phyloP scores from a whole-genome alignment of 345 rosid genomes.

The Abelmoschus esculentus region DNA sequence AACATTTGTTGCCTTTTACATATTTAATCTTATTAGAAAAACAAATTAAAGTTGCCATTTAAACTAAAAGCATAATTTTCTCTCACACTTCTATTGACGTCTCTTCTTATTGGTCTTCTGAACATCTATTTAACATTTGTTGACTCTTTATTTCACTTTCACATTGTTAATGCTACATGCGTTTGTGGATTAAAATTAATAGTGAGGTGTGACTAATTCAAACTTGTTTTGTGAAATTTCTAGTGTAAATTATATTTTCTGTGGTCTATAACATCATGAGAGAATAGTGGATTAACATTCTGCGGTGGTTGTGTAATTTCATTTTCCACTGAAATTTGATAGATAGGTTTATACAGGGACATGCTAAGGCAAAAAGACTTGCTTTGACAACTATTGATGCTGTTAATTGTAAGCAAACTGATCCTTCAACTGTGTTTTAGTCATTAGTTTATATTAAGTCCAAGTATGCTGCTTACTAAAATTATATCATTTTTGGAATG shows the following conservation, averaged over 20 bases:
- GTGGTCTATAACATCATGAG: background rate
- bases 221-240: background rate
- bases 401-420: slow-evolving; percentile 33
- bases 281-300: background rate
- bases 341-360: slow-evolving; percentile 32
- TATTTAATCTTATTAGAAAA: background rate
- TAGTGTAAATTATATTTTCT: background rate
- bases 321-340: slow-evolving; percentile 10
- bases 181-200: background rate
- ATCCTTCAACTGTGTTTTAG: slow-evolving; percentile 5
- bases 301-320: background rate
- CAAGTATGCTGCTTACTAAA: background rate
- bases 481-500: background rate
- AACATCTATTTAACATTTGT: background rate
- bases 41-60: background rate
- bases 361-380: slow-evolving; percentile 39
- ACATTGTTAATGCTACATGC: background rate
- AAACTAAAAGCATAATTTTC: background rate
- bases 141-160: background rate
- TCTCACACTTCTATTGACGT: background rate
- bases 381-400: slow-evolving; percentile 38
- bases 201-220: background rate
- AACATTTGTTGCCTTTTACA: background rate
- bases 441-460: background rate
- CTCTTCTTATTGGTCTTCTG: background rate